Percentiles rank a stretch among this genome's conserved stretches.
Conservation (phyloP, 495 filamentous ascomycete species). For the Aspergillus panamensis region DNA sequence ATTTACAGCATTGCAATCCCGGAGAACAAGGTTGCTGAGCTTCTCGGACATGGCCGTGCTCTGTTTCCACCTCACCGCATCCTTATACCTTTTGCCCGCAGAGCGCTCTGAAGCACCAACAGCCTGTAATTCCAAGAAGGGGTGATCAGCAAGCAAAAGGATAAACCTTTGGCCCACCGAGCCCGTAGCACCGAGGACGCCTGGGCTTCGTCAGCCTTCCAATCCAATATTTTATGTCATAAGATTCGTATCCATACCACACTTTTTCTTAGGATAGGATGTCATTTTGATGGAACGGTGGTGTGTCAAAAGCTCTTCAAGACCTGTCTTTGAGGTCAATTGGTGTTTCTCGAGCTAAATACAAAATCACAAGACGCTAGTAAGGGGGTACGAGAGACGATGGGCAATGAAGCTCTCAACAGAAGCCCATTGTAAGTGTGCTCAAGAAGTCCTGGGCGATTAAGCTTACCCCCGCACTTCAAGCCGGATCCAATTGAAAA, state of each 20-base stretch:
- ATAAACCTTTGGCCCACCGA: slow-evolving; percentile 87
- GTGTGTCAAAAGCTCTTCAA: background rate
- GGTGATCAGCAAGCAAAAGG: slow-evolving; percentile 74
- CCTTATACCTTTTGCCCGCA: slow-evolving; percentile 76
- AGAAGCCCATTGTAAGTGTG: too few species aligned
- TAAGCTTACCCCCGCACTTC: background rate
- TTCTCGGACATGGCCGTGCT: slow-evolving; percentile 62
- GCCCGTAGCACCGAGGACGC: slow-evolving; percentile 53
- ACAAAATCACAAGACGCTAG: background rate
- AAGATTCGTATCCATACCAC: slow-evolving; percentile 31
- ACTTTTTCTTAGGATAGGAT: slow-evolving; percentile 44
- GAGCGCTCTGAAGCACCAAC: slow-evolving; percentile 77
- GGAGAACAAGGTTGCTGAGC: slow-evolving; percentile 66
- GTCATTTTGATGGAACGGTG: slow-evolving; percentile 30
- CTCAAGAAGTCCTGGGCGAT: background rate
- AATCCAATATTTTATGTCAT: slow-evolving; percentile 6
- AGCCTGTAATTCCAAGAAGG: slow-evolving; percentile 69
- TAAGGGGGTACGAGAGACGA: background rate
- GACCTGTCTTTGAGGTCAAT: background rate
- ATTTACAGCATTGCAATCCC: slow-evolving; percentile 68
- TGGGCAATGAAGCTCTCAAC: background rate
- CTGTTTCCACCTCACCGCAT: slow-evolving; percentile 85
- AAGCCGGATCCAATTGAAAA: background rate
- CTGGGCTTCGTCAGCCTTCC: slow-evolving; percentile 29
- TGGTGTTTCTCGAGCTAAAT: background rate